Evolutionary conservation across 805 yeast genomes (phyloP).

Genomic region (Suhomyces prunicola): DNA sequence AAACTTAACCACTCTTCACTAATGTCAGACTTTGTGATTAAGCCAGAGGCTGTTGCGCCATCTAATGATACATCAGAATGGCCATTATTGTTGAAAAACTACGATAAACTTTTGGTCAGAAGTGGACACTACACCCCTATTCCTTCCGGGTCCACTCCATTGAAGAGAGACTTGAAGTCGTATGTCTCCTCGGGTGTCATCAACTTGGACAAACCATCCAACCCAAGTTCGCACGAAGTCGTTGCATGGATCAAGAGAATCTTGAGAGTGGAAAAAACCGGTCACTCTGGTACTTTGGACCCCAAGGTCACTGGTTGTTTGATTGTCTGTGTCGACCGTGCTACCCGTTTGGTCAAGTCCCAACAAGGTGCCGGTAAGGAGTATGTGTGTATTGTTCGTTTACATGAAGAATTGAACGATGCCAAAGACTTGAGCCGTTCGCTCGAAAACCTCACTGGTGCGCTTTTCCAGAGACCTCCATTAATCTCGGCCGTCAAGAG

Average conservation of each 20-base stretch:
- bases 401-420: slow-evolving; percentile 89
- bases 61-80: slow-evolving; percentile 86
- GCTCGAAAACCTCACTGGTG: slow-evolving; percentile 95
- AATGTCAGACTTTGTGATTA: slow-evolving; percentile 73
- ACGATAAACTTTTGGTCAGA: slow-evolving; percentile 90
- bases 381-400: slow-evolving; percentile 95
- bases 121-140: slow-evolving; percentile 97
- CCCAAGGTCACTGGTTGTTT: slow-evolving; percentile 98
- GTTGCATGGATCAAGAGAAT: slow-evolving; percentile 99
- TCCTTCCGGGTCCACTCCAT: slow-evolving; percentile 92
- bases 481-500: slow-evolving; percentile 98
- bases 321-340: slow-evolving; percentile 97
- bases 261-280: slow-evolving; percentile 93
- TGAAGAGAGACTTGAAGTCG: slow-evolving; percentile 87
- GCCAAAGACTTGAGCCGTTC: slow-evolving; percentile 85
- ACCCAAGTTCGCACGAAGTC: slow-evolving; percentile 98
- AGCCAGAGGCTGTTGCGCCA: slow-evolving; percentile 80
- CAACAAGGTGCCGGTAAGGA: slow-evolving; percentile 99
- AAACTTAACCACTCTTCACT: slow-evolving; percentile 2
- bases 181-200: slow-evolving; percentile 94
- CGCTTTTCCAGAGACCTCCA: slow-evolving; percentile 98
- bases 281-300: slow-evolving; percentile 98
- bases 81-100: slow-evolving; percentile 93
- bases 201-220: slow-evolving; percentile 95
- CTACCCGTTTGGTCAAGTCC: slow-evolving; percentile 95